Evolutionary conservation across 139 green algal genomes (phyloP).

Genomic region (Picochlorum costavermella): DNA sequence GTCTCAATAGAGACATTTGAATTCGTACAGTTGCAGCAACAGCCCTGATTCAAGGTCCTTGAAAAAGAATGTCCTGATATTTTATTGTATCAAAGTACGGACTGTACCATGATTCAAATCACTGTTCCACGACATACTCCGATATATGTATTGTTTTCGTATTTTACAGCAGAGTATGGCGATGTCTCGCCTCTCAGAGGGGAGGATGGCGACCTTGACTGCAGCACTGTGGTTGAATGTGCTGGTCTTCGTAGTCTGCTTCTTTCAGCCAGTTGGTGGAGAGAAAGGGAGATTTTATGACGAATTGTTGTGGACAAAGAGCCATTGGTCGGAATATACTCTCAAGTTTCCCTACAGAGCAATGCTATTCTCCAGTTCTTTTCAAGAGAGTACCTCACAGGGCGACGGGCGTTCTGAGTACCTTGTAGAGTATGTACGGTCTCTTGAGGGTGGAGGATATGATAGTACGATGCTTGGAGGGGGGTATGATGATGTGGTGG

Average conservation of each 20-base stretch:
- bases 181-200: too few relatives aligned
- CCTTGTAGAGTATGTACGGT: background rate
- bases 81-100: too few relatives aligned
- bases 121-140: too few relatives aligned
- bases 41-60: too few relatives aligned
- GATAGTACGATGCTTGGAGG: background rate
- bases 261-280: background rate
- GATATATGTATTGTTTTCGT: too few relatives aligned
- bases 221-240: background rate
- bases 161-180: too few relatives aligned
- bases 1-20: too few relatives aligned
- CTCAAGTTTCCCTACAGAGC: conserved; percentile 5
- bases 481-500: background rate
- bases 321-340: conserved; percentile 9
- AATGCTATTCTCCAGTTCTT: background rate
- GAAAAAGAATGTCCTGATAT: too few relatives aligned
- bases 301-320: conserved; percentile 9
- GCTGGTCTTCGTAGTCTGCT: background rate
- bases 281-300: conserved; percentile 4
- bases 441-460: background rate
- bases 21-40: too few relatives aligned
- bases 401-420: background rate
- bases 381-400: too few relatives aligned
- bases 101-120: too few relatives aligned
- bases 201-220: too few relatives aligned